Evolutionary conservation across 371 early-diverging fungal genomes (phyloP).

Genomic region (Smittium culicis): DNA sequence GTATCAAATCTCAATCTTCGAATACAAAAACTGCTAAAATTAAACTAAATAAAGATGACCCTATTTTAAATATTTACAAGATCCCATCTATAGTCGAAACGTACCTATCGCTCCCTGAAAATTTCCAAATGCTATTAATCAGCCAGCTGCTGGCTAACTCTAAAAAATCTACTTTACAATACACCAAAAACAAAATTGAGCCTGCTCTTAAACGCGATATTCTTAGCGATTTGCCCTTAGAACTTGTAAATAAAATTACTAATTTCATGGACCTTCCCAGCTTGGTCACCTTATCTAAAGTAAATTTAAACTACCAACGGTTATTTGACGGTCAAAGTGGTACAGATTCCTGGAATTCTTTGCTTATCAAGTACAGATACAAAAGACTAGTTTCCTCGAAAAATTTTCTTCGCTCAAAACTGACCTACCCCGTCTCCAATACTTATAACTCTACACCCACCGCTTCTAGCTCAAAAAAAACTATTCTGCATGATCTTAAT

Average conservation of each 20-base stretch:
- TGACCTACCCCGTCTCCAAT: background rate
- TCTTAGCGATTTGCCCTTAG: constrained; percentile 60
- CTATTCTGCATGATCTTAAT: background rate
- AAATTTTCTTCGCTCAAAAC: background rate
- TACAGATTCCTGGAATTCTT: constrained; percentile 41
- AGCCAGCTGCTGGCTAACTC: constrained; percentile 58
- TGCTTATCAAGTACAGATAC: constrained; percentile 25
- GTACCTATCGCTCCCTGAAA: constrained; percentile 48
- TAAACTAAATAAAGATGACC: background rate
- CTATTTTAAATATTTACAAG: background rate
- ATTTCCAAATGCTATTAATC: constrained; percentile 56
- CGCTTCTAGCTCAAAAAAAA: too few relatives aligned
- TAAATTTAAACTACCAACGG: constrained; percentile 53
- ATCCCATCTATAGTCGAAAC: constrained; percentile 15
- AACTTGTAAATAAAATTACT: constrained; percentile 59
- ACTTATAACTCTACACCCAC: too few relatives aligned
- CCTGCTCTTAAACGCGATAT: constrained; percentile 77
- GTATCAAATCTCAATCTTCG: background rate
- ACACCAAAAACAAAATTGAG: constrained; percentile 53
- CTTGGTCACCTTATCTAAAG: constrained; percentile 61
- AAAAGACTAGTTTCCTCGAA: background rate
- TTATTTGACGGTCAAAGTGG: constrained; percentile 62
- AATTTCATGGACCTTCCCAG: constrained; percentile 57
- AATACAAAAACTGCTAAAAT: background rate
- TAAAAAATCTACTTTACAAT: constrained; percentile 57